Evolutionary conservation across 345 rosid genomes (phyloP), one percentile per base, ranked within the genome.

Genomic region (Eucalyptus erythrocorys): DNA sequence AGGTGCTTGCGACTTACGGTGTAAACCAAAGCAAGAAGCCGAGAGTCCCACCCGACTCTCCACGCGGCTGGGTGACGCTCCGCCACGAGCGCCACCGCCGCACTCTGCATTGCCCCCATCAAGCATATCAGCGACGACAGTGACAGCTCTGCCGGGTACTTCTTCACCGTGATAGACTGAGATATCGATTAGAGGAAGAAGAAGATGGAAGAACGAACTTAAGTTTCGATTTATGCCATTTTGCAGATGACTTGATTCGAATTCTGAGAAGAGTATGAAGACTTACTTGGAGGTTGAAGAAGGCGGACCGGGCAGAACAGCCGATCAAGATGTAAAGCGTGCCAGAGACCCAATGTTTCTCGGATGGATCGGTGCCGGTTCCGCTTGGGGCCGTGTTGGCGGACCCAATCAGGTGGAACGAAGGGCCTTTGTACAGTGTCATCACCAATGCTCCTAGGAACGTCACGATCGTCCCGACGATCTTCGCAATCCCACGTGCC

Each of bases 231-330:
- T 59, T 42, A 47, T 26, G 76, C 30, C n/a, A 13, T 87, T 34
- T 87, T 27, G n/a, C 37, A 4, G 32, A 16, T 4, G 42, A 27
- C 8, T 4, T 12, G 47, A 40, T 40, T 45, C 5, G 32, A 7
- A 26, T 43, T 55, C 30, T 80, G 19, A 32, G 59, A 57, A 24
- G 11, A 59, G 24, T 17, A 80, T 85, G 50, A 32, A 22, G 24
- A 53, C 89, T 71, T 90, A 94, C 97, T 92, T 94, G 96, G 51
- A 94, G 87, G 14, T 90, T 92, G 86, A 93, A 96, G 90, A 95
- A 96, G 84, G 93, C 92, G 82, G 97, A 95, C 98, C 97, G 95
- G 53, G 96, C 91, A 57, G 94, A 95, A 87, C 97, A 95, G 42
- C 93, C 97, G 4, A 95, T 87, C 21, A 96, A 93, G 89, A 97